Evolutionary conservation across 192 early-diverging fungal species (phyloP), one percentile per base, ranked within the genome.

Genomic region (Funneliformis geosporum): DNA sequence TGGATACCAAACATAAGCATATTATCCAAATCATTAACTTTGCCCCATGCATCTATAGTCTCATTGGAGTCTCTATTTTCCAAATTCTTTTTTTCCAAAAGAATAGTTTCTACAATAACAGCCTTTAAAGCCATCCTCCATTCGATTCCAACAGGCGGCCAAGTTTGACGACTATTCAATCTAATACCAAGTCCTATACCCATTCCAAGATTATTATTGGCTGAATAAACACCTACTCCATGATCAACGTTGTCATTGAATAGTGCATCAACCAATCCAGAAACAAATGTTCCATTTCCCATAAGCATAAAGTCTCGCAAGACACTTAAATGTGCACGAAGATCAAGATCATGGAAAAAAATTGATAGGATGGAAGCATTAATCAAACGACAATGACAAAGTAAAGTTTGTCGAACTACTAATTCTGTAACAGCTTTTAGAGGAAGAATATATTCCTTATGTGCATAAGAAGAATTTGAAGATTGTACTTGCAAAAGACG

Each of bases 321-420:
- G 25, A 83, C 75, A 8, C 81, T 78, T 5, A 89, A 62, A 70
- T 89, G 84, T 21, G 79, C 80, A 43, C 81, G 66, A 10, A 89
- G 82, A 44, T 82, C 81, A 39, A 88, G 67, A 60, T 86, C 84
- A 33, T 85, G 81, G 43, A 89, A 82, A 42, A 88, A 88, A 38
- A 84, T 81, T 0, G 83, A 84, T 76, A 89, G 75, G 11, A 87
- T 84, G 61, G 83, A 88, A 9, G 83, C 81, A 46, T 87, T 84
- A 0, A 89, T 70, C 14, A 87, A 18, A n/a, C 67, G 43, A 60
- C 77, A 70, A 38, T 79, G 67, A 62, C 38, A 40, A 42, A 65
- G 23, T 40, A 79, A 23, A 23, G 77, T 28, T 42, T 70, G 64
- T 4, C 21, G 11, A 16, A 79, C 21, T n/a, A 79, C 77, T 7